These are phyloP conservation scores for Phytophthora fragariae DNA, from an alignment of 352 stramenopile species.

Conservation along the genomic window DNA sequence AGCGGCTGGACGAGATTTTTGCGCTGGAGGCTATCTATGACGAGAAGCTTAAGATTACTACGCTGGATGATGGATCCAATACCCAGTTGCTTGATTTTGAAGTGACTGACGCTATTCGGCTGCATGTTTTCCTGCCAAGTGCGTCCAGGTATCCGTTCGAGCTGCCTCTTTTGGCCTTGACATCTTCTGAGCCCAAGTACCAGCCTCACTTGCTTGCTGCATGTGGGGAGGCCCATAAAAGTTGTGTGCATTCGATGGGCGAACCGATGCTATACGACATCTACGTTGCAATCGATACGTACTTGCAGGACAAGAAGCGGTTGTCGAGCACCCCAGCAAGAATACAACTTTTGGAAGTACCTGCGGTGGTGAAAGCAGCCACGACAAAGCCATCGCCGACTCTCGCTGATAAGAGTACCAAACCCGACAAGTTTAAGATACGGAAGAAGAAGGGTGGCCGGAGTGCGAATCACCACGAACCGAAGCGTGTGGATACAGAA, in stretches of 20 bases:
- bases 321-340: conserved; percentile 37
- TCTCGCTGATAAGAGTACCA: conserved; percentile 2
- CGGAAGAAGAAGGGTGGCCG: conserved; percentile 28
- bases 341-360: conserved; percentile 47
- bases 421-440: conserved; percentile 23
- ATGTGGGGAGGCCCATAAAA: conserved; percentile 58
- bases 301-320: conserved; percentile 46
- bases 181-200: conserved; percentile 45
- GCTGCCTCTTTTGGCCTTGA: conserved; percentile 63
- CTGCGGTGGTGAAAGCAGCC: conserved; percentile 10
- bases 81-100: conserved; percentile 56
- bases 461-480: conserved; percentile 12
- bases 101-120: conserved; percentile 49
- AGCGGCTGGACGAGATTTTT: conserved; percentile 81
- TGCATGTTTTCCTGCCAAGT: conserved; percentile 65
- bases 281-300: conserved; percentile 68
- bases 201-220: conserved; percentile 56
- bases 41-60: conserved; percentile 56
- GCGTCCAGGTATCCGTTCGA: conserved; percentile 81
- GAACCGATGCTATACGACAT: conserved; percentile 88
- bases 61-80: conserved; percentile 28
- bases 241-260: conserved; percentile 59
- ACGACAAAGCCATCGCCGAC: conserved; percentile 11
- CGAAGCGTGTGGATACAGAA: conserved; percentile 45
- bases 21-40: conserved; percentile 88